Evolutionary conservation across 176 grass and related monocot genomes (phyloP), one percentile per base, ranked within the genome.

Genomic region (Oropetium thomaeum): DNA sequence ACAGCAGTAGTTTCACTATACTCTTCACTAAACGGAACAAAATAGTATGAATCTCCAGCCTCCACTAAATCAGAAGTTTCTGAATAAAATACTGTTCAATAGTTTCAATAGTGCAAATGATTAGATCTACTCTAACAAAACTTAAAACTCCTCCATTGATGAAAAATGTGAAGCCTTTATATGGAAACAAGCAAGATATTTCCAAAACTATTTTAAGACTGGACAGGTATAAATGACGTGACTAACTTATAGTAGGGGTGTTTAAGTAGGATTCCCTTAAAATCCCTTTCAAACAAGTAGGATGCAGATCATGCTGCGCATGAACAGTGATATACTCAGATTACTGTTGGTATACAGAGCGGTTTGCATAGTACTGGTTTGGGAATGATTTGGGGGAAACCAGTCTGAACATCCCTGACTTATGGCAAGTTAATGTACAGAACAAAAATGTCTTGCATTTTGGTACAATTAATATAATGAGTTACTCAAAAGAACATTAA

Each of bases 1-100:
- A 35, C 41, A 53, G 42, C 7, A 22, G 22, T 6, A 52, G 20
- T 22, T 22, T 10, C 7, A 22, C 22, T 8, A 70, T 40, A 55
- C 20, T 44, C 30, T 80, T 74, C 5, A 2, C 10, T 67, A 13
- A 11, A 51, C 67, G 40, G 26, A 65, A 49, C 25, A 67, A 47
- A 31, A 78, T 35, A 59, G n/a, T 69, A 42, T 68, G 30, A 32
- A 27, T 43, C 20, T 68, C 51, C 25, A 81, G 34, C 76, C 29
- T 45, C 1, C 33, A 65, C 16, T 34, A 32, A 64, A 79, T 45
- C 11, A 44, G 47, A 58, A 67, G n/a, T 47, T 67, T 78, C 14
- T 47, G 27, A 65, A 37, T 22, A 73, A 4, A 31, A 66, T 65
- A 43, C 41, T 74, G 51, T 65, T 28, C 40, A 20, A 86, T 8